These are phyloP conservation scores for Craspedostauros australis DNA, from an alignment of 108 stramenopile genomes.

Conservation along the genomic window DNA sequence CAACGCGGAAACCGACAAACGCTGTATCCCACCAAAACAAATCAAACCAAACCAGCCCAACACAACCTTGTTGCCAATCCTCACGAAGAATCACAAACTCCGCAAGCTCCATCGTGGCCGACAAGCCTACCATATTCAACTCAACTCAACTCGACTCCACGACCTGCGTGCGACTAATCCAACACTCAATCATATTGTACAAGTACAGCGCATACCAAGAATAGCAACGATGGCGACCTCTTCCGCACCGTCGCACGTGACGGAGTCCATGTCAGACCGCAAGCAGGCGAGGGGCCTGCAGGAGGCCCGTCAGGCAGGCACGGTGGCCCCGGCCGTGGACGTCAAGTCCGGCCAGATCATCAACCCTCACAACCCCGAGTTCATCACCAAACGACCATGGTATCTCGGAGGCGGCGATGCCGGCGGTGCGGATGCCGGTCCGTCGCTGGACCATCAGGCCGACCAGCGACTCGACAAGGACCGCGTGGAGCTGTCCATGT, in stretches of 20 bases:
- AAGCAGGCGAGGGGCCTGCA: constrained; percentile 53
- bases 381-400: constrained; percentile 98
- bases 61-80: too few species aligned
- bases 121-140: too few species aligned
- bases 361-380: constrained; percentile 99
- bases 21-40: too few species aligned
- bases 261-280: constrained; percentile 57
- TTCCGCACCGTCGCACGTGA: constrained; percentile 31
- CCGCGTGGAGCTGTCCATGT: constrained; percentile 34
- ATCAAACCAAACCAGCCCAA: too few species aligned
- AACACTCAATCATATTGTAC: too few species aligned
- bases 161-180: too few species aligned
- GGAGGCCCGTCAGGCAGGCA: constrained; percentile 76
- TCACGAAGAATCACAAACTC: too few species aligned
- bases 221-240: too few species aligned
- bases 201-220: too few species aligned
- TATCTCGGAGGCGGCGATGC: constrained; percentile 80
- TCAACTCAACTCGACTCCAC: too few species aligned
- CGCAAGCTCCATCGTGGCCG: too few species aligned
- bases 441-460: constrained; percentile 89
- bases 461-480: constrained; percentile 39
- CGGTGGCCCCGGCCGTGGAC: constrained; percentile 81
- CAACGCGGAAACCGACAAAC: too few species aligned
- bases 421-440: constrained; percentile 47
- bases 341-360: constrained; percentile 90